Base-by-base conservation (phyloP, 2,329 filamentous ascomycete genomes). In the Orbilia javanica region DNA sequence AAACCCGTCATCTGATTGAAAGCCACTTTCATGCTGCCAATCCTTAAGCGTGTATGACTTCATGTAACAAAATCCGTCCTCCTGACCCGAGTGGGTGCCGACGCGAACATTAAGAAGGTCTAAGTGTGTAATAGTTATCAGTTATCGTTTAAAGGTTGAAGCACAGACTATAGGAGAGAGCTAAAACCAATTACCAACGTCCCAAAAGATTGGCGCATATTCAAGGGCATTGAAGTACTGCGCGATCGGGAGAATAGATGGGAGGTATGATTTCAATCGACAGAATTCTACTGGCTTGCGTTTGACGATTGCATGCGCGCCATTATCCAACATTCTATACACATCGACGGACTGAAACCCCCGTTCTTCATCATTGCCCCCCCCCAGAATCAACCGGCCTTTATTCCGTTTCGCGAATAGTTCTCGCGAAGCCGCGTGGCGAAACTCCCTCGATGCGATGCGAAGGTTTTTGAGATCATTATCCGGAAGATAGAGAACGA, bases 361-460 rank as follows among this genome's bases (percentile, higher is more conserved):
- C 11, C 53, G 53, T 42, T 60, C 53, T 1, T 22, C 18, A 27
- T 60, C 36, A 0, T 25, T 5, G 18, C 53, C 53, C 1, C 53
- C 20, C 1, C 53, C 31, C 1, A 60, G 31, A 13, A 60, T 42
- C 31, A 60, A 15, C 10, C 31, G 8, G n/a, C n/a, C n/a, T n/a
- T n/a, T n/a, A 10, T 25, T 42, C 4, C 36, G 53, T 39, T 39
- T 60, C 6, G n/a, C 53, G 8, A 60, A 60, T 22, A 60, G 13
- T 15, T 42, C 29, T 39, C 53, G 53, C 7, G 53, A 36, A 22
- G 53, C 53, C 10, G 53, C 1, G 8, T 22, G 1, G 0, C 53
- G 53, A 29, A 60, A 60, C 15, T 60, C 53, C 15, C 53, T 22
- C n/a, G 53, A 60, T 39, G 53, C 53, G 31, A 60, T 60, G 22